These are phyloP conservation scores for Trypanosoma cruzi DNA, from an alignment of 208 protist genomes.

Conservation along the genomic window DNA sequence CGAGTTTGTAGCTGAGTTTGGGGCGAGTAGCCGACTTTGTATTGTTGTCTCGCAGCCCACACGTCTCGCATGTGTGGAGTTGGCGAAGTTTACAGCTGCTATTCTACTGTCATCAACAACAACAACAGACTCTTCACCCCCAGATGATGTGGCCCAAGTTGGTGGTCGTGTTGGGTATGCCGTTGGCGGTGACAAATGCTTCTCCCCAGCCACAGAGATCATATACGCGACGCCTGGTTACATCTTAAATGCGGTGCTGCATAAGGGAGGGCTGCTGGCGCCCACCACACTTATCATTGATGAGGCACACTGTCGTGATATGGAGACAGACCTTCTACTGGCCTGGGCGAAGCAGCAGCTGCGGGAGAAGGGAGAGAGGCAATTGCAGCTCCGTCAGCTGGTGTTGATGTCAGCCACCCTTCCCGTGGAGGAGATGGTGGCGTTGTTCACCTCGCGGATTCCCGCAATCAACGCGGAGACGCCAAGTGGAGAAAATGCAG, in stretches of 20 bases:
- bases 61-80: slow-evolving; percentile 66
- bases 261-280: slow-evolving; percentile 18
- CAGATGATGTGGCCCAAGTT: slow-evolving; percentile 16
- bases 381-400: slow-evolving; percentile 41
- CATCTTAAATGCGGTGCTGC: slow-evolving; percentile 53
- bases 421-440: slow-evolving; percentile 42
- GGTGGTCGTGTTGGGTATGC: slow-evolving; percentile 75
- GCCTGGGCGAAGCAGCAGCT: slow-evolving; percentile 36
- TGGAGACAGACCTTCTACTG: slow-evolving; percentile 72
- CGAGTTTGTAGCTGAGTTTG: slow-evolving; percentile 46
- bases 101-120: slow-evolving; percentile 15
- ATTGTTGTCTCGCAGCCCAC: slow-evolving; percentile 87
- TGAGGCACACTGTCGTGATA: slow-evolving; percentile 75
- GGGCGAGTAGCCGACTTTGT: slow-evolving; percentile 47
- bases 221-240: slow-evolving; percentile 80
- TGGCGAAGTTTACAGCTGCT: slow-evolving; percentile 49
- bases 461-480: no score
- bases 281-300: slow-evolving; percentile 81
- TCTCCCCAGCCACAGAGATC: slow-evolving; percentile 61
- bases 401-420: slow-evolving; percentile 84
- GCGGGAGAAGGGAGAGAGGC: not conserved
- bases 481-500: not conserved
- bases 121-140: not conserved
- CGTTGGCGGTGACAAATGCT: slow-evolving; percentile 55
- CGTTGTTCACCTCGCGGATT: slow-evolving; percentile 30